These are phyloP conservation scores for Talaromyces verruculosus DNA, from an alignment of 2,329 filamentous ascomycete species.

Conservation along the genomic window DNA sequence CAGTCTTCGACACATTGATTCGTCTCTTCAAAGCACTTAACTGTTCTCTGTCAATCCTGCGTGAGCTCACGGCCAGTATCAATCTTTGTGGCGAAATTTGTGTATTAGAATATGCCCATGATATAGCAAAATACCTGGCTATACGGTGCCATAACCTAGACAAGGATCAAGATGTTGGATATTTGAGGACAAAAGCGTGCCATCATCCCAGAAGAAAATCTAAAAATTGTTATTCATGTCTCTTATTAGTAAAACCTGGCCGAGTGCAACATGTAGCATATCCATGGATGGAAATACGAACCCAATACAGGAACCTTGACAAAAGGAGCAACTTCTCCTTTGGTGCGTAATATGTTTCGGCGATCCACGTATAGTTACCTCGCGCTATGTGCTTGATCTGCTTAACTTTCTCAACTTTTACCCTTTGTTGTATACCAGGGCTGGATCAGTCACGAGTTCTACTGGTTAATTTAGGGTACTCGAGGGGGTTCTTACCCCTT, in stretches of 20 bases:
- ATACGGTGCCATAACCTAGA: not conserved
- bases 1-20: constrained; percentile 10
- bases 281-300: not conserved
- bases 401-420: constrained; percentile 7
- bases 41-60: constrained; percentile 4
- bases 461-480: not conserved
- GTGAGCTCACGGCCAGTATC: constrained; percentile 6
- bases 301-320: constrained; percentile 7
- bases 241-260: not conserved
- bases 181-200: not conserved
- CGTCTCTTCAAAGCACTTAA: constrained; percentile 7
- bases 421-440: not conserved
- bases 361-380: constrained; percentile 5
- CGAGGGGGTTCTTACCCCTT: not conserved
- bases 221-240: not conserved
- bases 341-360: constrained; percentile 7
- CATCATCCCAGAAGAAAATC: constrained; percentile 14
- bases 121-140: not conserved
- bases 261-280: not conserved
- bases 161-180: not conserved
- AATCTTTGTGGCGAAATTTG: not conserved
- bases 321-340: constrained; percentile 7
- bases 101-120: not conserved
- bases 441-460: not conserved
- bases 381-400: constrained; percentile 4